phyloP scores from a whole-genome alignment of 202 grass and related monocot genomes.

The Panicum virgatum region DNA sequence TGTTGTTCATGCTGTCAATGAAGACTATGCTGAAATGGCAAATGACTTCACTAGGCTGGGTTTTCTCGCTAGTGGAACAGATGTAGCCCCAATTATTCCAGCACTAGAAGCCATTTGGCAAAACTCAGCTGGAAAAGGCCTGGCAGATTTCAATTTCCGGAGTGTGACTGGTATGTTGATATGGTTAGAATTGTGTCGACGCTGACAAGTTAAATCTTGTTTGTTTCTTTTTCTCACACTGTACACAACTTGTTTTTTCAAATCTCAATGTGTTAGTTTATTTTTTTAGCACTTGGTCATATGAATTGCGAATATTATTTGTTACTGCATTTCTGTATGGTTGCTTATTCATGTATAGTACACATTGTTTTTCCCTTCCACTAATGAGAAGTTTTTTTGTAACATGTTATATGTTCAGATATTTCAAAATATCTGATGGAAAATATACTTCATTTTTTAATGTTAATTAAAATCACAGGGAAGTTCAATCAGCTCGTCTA shows the following conservation, averaged over 20 bases:
- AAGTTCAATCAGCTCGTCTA: slow-evolving; percentile 99
- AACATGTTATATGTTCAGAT: slow-evolving; percentile 25
- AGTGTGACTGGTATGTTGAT: slow-evolving; percentile 75
- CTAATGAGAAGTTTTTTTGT: slow-evolving; percentile 26
- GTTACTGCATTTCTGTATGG: not conserved
- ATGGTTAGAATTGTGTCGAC: not conserved
- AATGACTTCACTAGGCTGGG: slow-evolving; percentile 99
- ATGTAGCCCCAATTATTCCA: slow-evolving; percentile 91
- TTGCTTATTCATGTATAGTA: slow-evolving; percentile 13
- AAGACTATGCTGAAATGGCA: slow-evolving; percentile 99
- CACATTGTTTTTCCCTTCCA: not conserved
- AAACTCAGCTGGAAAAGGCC: slow-evolving; percentile 94
- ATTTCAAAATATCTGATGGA: not conserved
- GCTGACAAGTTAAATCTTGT: not conserved
- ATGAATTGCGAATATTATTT: not conserved
- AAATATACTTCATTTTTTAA: slow-evolving; percentile 18
- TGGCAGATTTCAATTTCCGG: slow-evolving; percentile 98
- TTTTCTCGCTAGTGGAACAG: slow-evolving; percentile 89
- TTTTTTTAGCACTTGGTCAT: slow-evolving; percentile 21
- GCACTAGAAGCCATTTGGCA: slow-evolving; percentile 97
- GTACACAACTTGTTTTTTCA: not conserved
- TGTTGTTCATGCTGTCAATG: slow-evolving; percentile 98
- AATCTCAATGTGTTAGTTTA: not conserved
- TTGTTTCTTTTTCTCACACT: slow-evolving; percentile 7
- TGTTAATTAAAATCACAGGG: slow-evolving; percentile 54